Evolutionary conservation across 441 rosid genomes (phyloP), one percentile per base, ranked within the genome.

Genomic region (Erodium trifolium): DNA sequence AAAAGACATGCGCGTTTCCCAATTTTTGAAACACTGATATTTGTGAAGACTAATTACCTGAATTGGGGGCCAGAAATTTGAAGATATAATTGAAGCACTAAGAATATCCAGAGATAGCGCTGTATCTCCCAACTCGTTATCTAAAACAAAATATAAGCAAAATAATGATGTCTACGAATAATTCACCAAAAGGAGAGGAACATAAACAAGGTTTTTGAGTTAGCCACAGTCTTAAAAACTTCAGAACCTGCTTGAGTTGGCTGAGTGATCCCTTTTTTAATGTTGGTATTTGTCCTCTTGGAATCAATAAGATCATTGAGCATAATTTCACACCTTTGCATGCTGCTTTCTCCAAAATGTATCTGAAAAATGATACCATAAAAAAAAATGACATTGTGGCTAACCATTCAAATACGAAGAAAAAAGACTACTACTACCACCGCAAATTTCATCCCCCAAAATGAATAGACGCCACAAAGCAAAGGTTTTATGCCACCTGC

Each of bases 321-420:
- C 99, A 94, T 94, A 65, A 91, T 94, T 86, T 94, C 99, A 74
- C 99, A 94, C 82, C 83, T 90, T 73, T 90, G 97, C 98, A 92
- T 90, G 82, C 96, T 90, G 41, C 85, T 85, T 78, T 94, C 99
- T 78, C 99, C 99, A 84, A 92, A 94, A 84, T 92, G 98, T 76
- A 91, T 87, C 99, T 94, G 73, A 65, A 79, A 72, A 76, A 67
- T 39, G 68, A 69, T 4, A 73, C 19, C 37, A 55, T 14, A 63
- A 51, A 3, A 70, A 62, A 45, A 70, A 62, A 45, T 23, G 67
- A 65, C 43, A 41, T 65, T 29, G 65, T 49, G 66, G 31, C n/a
- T 34, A 70, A 62, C 19, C 55, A 66, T n/a, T 65, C 65, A 69
- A 45, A 62, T 18, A 63, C 9, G 10, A n/a, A 68, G 12, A 57